Conservation (phyloP, 352 stramenopile genomes). For the Phytopythium chamaehyphon region DNA sequence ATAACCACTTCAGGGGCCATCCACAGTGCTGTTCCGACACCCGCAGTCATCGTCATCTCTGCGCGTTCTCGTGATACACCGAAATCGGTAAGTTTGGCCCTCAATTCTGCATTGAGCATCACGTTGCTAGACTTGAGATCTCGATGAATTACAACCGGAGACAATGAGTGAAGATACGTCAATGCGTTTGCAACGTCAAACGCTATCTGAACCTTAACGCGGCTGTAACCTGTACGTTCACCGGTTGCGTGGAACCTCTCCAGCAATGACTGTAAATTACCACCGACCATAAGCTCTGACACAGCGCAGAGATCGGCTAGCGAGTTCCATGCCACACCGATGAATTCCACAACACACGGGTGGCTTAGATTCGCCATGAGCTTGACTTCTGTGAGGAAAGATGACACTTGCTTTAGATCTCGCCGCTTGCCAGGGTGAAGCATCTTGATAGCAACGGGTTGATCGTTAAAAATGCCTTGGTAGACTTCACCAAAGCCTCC, state of each 20-base stretch:
- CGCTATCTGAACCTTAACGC: slow-evolving; percentile 28
- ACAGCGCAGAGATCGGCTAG: slow-evolving; percentile 39
- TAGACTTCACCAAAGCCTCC: too few relatives aligned
- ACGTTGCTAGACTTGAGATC: slow-evolving; percentile 71
- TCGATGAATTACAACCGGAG: slow-evolving; percentile 34
- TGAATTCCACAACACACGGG: slow-evolving; percentile 41
- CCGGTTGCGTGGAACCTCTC: slow-evolving; percentile 13
- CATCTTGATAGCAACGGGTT: too few relatives aligned
- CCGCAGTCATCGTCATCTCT: slow-evolving; percentile 24
- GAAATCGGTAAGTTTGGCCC: slow-evolving; percentile 59
- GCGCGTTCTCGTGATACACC: slow-evolving; percentile 21
- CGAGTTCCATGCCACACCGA: slow-evolving; percentile 52
- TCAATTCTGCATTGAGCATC: slow-evolving; percentile 30
- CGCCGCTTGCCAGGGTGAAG: too few relatives aligned
- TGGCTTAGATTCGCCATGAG: slow-evolving; percentile 39
- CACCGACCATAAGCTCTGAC: slow-evolving; percentile 42
- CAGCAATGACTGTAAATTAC: slow-evolving; percentile 37
- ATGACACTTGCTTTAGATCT: too few relatives aligned
- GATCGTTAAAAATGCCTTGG: too few relatives aligned
- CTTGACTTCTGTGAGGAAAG: slow-evolving; percentile 41
- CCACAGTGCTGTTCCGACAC: slow-evolving; percentile 16
- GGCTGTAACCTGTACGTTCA: slow-evolving; percentile 18
- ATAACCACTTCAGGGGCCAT: slow-evolving; percentile 36
- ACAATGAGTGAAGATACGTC: slow-evolving; percentile 27
- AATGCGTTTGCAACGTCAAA: slow-evolving; percentile 26